Evolutionary conservation across 805 yeast genomes (phyloP).

Genomic region (Cyberlindnera galapagoensis): DNA sequence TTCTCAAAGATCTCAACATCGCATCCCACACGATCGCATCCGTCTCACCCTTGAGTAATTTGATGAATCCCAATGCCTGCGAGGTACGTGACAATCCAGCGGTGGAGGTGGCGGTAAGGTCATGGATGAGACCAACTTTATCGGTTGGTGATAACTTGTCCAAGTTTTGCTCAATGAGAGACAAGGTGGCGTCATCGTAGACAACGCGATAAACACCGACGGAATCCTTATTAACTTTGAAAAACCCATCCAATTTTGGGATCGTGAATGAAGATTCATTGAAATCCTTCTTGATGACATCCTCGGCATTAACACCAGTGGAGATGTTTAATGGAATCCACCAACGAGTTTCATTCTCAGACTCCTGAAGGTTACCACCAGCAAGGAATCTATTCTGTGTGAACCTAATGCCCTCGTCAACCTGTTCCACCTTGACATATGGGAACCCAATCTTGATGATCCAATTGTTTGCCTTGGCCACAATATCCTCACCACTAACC

Average conservation of each 20-base stretch:
- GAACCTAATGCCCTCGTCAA: constrained; percentile 39
- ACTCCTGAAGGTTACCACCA: constrained; percentile 67
- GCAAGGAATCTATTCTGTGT: constrained; percentile 69
- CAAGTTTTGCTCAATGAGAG: constrained; percentile 50
- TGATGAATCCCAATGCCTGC: constrained; percentile 50
- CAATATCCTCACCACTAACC: constrained; percentile 66
- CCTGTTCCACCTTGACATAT: constrained; percentile 52
- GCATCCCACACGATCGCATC: constrained; percentile 64
- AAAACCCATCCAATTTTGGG: constrained; percentile 41
- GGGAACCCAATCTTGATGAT: constrained; percentile 77
- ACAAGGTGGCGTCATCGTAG: constrained; percentile 58
- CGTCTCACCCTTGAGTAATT: constrained; percentile 49
- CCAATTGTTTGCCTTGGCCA: constrained; percentile 67
- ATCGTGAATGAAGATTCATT: constrained; percentile 41
- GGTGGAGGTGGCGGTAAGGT: constrained; percentile 58
- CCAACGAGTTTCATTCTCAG: constrained; percentile 61
- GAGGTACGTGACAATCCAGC: constrained; percentile 63
- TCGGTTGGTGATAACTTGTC: constrained; percentile 60
- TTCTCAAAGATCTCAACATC: constrained; percentile 38
- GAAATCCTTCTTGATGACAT: constrained; percentile 50
- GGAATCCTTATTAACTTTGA: constrained; percentile 65
- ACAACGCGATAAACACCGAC: constrained; percentile 73
- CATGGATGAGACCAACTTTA: constrained; percentile 70
- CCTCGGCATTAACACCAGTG: constrained; percentile 40
- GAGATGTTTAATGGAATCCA: constrained; percentile 47